phyloP scores from a whole-genome alignment of 1,284 basidiomycete species.

The Pulveroboletus ridleyi region DNA sequence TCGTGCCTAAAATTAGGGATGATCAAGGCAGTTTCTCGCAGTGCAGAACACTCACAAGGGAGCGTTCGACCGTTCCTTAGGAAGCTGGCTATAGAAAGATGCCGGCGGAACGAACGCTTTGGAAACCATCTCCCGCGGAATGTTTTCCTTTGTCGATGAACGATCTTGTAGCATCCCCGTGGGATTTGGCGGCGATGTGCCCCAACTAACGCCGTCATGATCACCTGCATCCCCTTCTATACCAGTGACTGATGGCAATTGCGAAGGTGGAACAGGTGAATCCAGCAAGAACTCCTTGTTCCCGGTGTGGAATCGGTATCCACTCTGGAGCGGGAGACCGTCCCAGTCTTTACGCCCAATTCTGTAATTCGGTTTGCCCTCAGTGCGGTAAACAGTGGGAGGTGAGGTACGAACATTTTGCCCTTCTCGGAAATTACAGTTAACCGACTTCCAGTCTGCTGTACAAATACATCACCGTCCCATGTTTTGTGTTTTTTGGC shows the following conservation, averaged over 20 bases:
- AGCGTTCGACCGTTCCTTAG: constrained; percentile 52
- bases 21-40: constrained; percentile 11
- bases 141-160: constrained; percentile 36
- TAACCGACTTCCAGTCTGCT: constrained; percentile 53
- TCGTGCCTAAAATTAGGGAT: constrained; percentile 59
- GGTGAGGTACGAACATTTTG: constrained; percentile 54
- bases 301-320: constrained; percentile 57
- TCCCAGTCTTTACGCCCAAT: constrained; percentile 70
- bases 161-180: constrained; percentile 3
- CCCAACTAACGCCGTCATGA: constrained; percentile 21
- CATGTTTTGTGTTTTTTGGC: constrained; percentile 88
- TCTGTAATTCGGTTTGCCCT: constrained; percentile 43
- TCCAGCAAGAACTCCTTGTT: constrained; percentile 72
- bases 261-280: constrained; percentile 49
- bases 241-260: constrained; percentile 54
- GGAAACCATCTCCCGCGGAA: constrained; percentile 15
- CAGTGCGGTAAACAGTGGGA: constrained; percentile 15
- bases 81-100: constrained; percentile 61
- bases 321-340: constrained; percentile 53
- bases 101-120: constrained; percentile 60
- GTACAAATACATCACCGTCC: constrained; percentile 81
- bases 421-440: constrained; percentile 74
- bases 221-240: constrained; percentile 37
- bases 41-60: constrained; percentile 55
- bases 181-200: constrained; percentile 8